A percentile compares a stretch with the other conserved stretches of the same genome.
phyloP scores from a whole-genome alignment of 2,329 filamentous ascomycete species.

The Monosporascus sp. region DNA sequence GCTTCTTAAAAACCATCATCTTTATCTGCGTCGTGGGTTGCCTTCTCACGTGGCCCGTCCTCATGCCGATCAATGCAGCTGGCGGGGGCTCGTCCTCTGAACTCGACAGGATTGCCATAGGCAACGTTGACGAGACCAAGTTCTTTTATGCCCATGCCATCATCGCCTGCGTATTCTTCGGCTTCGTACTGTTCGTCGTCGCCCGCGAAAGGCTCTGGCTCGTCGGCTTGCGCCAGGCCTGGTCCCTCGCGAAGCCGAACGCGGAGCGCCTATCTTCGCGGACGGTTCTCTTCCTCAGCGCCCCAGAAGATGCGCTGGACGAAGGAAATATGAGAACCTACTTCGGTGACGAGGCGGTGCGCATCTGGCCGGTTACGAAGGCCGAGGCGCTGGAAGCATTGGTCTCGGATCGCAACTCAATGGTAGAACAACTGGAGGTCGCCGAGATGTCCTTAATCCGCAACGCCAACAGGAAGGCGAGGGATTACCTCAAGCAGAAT shows the following conservation, averaged over 20 bases:
- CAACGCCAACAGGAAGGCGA: slow-evolving; percentile 58
- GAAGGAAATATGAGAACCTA: slow-evolving; percentile 67
- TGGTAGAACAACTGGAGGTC: slow-evolving; percentile 72
- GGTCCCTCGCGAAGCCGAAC: slow-evolving; percentile 79
- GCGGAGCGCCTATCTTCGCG: slow-evolving; percentile 80
- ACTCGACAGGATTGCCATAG: slow-evolving; percentile 57
- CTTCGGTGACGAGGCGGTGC: slow-evolving; percentile 74
- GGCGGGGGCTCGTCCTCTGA: slow-evolving; percentile 62
- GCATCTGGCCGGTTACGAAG: slow-evolving; percentile 78
- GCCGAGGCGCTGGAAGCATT: slow-evolving; percentile 69
- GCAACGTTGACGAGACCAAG: slow-evolving; percentile 51
- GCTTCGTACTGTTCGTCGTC: slow-evolving; percentile 84
- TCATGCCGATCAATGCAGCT: slow-evolving; percentile 79
- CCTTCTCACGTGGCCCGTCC: slow-evolving; percentile 76
- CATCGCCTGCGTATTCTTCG: slow-evolving; percentile 77
- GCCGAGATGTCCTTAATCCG: slow-evolving; percentile 80
- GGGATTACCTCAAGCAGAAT: slow-evolving; percentile 37
- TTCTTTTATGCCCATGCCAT: slow-evolving; percentile 77
- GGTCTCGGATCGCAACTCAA: slow-evolving; percentile 69
- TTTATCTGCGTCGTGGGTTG: slow-evolving; percentile 77
- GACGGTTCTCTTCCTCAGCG: slow-evolving; percentile 87
- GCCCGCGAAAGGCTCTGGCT: slow-evolving; percentile 89
- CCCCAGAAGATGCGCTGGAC: slow-evolving; percentile 71
- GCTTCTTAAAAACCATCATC: slow-evolving; percentile 72
- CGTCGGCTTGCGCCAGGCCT: slow-evolving; percentile 90